Evolutionary conservation across 805 yeast species (phyloP).

Genomic region (Saturnispora hagleri): DNA sequence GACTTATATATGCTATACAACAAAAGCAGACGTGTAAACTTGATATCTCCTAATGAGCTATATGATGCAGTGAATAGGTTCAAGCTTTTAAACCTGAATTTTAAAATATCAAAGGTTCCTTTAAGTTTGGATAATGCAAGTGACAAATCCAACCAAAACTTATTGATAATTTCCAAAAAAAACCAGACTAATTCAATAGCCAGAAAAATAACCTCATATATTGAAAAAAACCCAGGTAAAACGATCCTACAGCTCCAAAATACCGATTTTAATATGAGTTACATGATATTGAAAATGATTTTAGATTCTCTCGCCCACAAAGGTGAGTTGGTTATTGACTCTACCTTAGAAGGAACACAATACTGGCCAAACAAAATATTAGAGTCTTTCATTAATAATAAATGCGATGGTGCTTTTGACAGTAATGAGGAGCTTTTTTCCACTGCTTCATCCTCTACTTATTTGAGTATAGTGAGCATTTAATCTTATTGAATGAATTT

Average conservation of each 20-base stretch:
- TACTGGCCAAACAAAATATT: slow-evolving; percentile 24
- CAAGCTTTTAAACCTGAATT: slow-evolving; percentile 16
- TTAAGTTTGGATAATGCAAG: slow-evolving; percentile 17
- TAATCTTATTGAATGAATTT: background rate
- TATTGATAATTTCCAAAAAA: slow-evolving; percentile 23
- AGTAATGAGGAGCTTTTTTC: background rate
- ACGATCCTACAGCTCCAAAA: slow-evolving; percentile 25
- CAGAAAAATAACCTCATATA: slow-evolving; percentile 14
- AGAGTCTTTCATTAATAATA: background rate
- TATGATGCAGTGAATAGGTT: slow-evolving; percentile 50
- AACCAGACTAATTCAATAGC: slow-evolving; percentile 19
- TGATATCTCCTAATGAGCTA: slow-evolving; percentile 64
- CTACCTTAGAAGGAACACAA: slow-evolving; percentile 21
- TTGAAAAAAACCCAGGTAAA: slow-evolving; percentile 19
- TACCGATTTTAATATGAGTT: slow-evolving; percentile 21
- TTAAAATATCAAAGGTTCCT: slow-evolving; percentile 38
- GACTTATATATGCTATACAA: slow-evolving; percentile 61
- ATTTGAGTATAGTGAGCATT: background rate
- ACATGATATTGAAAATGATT: slow-evolving; percentile 23
- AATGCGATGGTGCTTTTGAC: background rate
- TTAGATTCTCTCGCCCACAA: slow-evolving; percentile 17
- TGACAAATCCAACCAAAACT: slow-evolving; percentile 1
- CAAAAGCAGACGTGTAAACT: slow-evolving; percentile 52
- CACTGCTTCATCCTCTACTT: background rate
- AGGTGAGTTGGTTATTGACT: slow-evolving; percentile 25